Evolutionary conservation across 495 filamentous ascomycete genomes (phyloP).

Genomic region (Oleoguttula mirabilis): DNA sequence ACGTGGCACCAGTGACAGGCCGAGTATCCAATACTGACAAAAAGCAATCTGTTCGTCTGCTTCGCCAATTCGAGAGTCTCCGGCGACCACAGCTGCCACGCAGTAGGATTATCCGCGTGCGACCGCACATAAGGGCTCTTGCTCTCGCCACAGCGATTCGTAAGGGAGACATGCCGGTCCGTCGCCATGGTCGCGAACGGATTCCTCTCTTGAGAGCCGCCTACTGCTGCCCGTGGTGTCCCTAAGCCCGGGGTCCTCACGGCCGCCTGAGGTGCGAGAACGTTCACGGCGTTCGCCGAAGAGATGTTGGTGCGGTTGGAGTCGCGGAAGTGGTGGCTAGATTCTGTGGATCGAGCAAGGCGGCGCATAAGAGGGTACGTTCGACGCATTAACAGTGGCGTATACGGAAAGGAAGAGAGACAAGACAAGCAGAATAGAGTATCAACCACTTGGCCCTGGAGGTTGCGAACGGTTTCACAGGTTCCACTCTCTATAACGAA

Average conservation of each 20-base stretch:
- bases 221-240: too few species aligned
- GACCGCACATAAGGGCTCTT: constrained; percentile 69
- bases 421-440: too few species aligned
- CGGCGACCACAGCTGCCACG: constrained; percentile 82
- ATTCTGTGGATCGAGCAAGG: background rate
- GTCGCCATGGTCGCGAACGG: constrained; percentile 3
- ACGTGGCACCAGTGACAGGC: constrained; percentile 86
- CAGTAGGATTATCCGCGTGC: constrained; percentile 75
- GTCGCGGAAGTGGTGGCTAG: background rate
- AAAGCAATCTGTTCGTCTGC: constrained; percentile 72
- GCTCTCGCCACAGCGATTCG: constrained; percentile 62
- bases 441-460: too few species aligned
- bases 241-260: too few species aligned
- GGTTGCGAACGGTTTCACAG: too few species aligned
- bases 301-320: background rate
- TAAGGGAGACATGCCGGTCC: constrained; percentile 29
- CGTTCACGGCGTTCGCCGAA: too few species aligned
- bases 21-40: constrained; percentile 90
- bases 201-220: too few species aligned
- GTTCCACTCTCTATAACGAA: too few species aligned
- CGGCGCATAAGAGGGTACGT: background rate
- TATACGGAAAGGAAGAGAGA: too few species aligned
- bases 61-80: constrained; percentile 65
- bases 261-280: too few species aligned
- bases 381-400: background rate